Percentiles rank a stretch among this genome's conserved stretches.
Evolutionary conservation across 371 early-diverging fungal genomes (phyloP).

Genomic region (Mycotypha africana): DNA sequence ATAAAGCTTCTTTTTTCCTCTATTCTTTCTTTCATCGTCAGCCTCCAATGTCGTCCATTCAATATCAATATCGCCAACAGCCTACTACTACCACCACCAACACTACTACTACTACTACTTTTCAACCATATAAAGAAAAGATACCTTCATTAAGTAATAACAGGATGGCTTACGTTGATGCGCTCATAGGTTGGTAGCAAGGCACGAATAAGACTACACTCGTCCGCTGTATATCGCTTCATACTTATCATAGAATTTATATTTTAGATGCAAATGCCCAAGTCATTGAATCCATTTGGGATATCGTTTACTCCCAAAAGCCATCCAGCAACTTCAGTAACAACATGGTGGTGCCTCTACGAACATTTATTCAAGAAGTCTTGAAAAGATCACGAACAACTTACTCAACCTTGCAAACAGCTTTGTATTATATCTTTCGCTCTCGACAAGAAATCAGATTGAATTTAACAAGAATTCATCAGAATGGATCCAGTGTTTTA

Average conservation of each 20-base stretch:
- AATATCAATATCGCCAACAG: not conserved
- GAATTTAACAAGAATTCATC: slow-evolving; percentile 14
- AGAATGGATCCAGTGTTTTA: slow-evolving; percentile 9
- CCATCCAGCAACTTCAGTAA: slow-evolving; percentile 2
- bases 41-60: no score
- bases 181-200: slow-evolving; percentile 19
- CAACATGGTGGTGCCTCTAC: slow-evolving; percentile 56
- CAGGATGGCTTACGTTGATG: slow-evolving; percentile 23
- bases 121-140: not conserved
- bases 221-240: no score
- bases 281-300: slow-evolving; percentile 57
- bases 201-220: no score
- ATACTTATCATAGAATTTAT: no score
- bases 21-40: slow-evolving; percentile 1
- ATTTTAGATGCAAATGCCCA: slow-evolving; percentile 49
- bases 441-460: slow-evolving; percentile 29
- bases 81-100: no score
- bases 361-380: slow-evolving; percentile 70
- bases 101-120: not conserved
- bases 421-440: slow-evolving; percentile 64
- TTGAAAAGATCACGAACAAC: slow-evolving; percentile 71
- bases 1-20: not conserved
- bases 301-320: not conserved
- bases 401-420: slow-evolving; percentile 71
- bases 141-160: slow-evolving; percentile 1